Conservation (phyloP, 208 protist genomes). For the Leptomonas pyrrhocoris region DNA sequence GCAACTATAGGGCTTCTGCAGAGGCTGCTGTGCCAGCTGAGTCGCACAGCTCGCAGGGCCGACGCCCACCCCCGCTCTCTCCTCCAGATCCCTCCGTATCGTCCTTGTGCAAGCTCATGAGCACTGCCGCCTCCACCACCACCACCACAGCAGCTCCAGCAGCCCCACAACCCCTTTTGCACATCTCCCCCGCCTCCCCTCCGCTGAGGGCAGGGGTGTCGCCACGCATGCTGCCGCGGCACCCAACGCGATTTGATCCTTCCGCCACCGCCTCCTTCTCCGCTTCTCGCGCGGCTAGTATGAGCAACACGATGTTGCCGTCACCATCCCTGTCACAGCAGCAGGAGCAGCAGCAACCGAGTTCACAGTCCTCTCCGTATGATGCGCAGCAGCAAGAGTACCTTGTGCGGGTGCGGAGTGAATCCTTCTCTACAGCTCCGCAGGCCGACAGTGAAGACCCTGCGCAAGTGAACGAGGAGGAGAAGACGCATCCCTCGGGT, state of each 20-base stretch:
- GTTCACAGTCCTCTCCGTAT: slow-evolving; percentile 1
- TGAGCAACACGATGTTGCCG: slow-evolving; percentile 6
- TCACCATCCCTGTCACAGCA: slow-evolving; percentile 12
- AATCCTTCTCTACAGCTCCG: neutral
- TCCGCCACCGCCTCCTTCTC: neutral
- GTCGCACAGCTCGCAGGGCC: neutral
- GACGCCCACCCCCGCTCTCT: slow-evolving; percentile 4
- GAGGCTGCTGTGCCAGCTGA: neutral
- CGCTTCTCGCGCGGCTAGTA: slow-evolving; percentile 15
- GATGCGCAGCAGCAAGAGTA: neutral
- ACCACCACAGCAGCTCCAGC: neutral
- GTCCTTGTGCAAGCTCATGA: neutral
- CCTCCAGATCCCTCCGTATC: neutral
- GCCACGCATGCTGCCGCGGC: slow-evolving; percentile 43
- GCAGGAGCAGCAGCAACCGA: neutral
- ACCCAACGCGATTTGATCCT: slow-evolving; percentile 34
- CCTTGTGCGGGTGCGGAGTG: neutral
- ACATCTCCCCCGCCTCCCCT: slow-evolving; percentile 32
- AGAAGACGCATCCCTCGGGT: neutral
- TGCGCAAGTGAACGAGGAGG: neutral
- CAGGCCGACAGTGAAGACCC: neutral
- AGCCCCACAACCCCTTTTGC: neutral
- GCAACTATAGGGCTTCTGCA: neutral
- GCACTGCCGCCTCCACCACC: neutral
- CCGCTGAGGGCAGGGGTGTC: slow-evolving; percentile 60